These are phyloP conservation scores for Leccinum solheimii DNA, from an alignment of 1,284 basidiomycete genomes.

Conservation along the genomic window DNA sequence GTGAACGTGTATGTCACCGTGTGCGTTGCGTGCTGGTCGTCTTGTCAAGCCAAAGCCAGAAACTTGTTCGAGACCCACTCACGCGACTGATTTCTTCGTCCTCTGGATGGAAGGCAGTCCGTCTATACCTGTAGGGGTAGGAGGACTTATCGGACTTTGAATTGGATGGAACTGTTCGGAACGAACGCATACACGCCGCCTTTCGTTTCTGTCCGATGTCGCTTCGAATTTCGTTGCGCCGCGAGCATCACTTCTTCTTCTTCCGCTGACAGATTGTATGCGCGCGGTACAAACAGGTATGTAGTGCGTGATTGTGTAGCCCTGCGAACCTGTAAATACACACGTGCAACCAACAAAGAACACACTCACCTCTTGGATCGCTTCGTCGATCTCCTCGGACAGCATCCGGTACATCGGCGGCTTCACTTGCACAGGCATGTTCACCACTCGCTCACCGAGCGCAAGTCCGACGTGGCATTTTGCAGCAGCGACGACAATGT, in stretches of 20 bases:
- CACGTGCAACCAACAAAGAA: too few species aligned
- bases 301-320: conserved; percentile 71
- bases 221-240: conserved; percentile 23
- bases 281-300: conserved; percentile 73
- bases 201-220: conserved; percentile 16
- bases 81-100: too few species aligned
- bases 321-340: conserved; percentile 42
- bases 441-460: conserved; percentile 84
- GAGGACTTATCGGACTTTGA: too few species aligned
- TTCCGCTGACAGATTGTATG: conserved; percentile 63
- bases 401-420: conserved; percentile 91
- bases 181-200: conserved; percentile 13
- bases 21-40: too few species aligned
- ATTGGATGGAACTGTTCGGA: too few species aligned
- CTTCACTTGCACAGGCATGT: conserved; percentile 89
- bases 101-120: too few species aligned
- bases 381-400: conserved; percentile 73
- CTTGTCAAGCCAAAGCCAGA: too few species aligned
- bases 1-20: too few species aligned
- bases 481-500: conserved; percentile 48
- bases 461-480: conserved; percentile 72
- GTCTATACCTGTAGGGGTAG: too few species aligned
- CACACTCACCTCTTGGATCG: conserved; percentile 57
- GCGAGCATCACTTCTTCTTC: conserved; percentile 49
- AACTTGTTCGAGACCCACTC: too few species aligned